Evolutionary conservation across 2,329 filamentous ascomycete genomes (phyloP), one percentile per base, ranked within the genome.

Genomic region (Massarina eburnea): DNA sequence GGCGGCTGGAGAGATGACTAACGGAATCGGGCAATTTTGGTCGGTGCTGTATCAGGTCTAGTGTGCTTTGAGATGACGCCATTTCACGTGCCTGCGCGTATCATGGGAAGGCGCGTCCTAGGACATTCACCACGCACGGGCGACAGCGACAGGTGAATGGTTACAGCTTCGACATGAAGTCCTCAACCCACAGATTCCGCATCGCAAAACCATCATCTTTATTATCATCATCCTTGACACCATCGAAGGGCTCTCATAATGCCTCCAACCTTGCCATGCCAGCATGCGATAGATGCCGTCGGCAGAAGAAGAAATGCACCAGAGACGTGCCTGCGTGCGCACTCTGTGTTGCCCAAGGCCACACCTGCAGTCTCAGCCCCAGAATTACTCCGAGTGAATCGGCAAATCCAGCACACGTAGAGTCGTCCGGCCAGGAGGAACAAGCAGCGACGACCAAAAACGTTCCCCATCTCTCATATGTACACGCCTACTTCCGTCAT

Each of bases 401-500:
- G n/a, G n/a, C n/a, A n/a, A n/a, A n/a, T n/a, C n/a, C n/a, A n/a
- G n/a, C n/a, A n/a, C n/a, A n/a, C n/a, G n/a, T n/a, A n/a, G n/a
- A n/a, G n/a, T n/a, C n/a, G n/a, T n/a, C n/a, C n/a, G n/a, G n/a
- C n/a, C n/a, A n/a, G n/a, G n/a, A n/a, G n/a, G n/a, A n/a, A n/a
- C n/a, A 8, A 14, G 27, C 27, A 6, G 9, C 5, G 5, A 30
- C 17, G 5, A 8, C 39, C 9, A 21, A 15, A 15, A 22, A 41
- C 27, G 14, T 19, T 22, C 18, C 8, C 27, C 27, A 14, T 4
- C 27, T 30, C 27, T 30, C n/a, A 34, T 41, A 41, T 14, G 18
- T 29, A 3, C 24, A 33, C n/a, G 39, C 39, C 8, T 41, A 41
- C 21, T 41, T 41, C 20, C 20, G 30, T 14, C 39, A 41, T 34